phyloP scores from a whole-genome alignment of 2,329 filamentous ascomycete genomes.

The Neopestalotiopsis sp. region DNA sequence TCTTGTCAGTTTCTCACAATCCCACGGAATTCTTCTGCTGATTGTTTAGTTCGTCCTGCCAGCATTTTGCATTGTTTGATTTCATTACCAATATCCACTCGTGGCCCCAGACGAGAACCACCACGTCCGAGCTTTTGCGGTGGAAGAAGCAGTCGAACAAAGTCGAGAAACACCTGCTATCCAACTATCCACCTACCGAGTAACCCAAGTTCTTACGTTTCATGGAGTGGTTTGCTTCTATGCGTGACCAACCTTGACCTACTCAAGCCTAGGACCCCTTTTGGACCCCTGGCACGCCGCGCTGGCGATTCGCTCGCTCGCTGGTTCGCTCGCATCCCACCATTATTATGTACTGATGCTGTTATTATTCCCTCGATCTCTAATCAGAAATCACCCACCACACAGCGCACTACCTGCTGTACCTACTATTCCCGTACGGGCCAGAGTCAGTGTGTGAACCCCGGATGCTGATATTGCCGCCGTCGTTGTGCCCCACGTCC shows the following conservation, averaged over 20 bases:
- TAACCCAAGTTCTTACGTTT: neutral
- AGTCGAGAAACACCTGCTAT: neutral
- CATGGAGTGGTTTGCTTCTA: neutral
- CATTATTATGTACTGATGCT: neutral
- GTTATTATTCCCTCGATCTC: slow-evolving; percentile 4
- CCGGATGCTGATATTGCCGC: slow-evolving; percentile 12
- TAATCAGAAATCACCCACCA: neutral
- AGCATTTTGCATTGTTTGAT: neutral
- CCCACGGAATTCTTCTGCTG: neutral
- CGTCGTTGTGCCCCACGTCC: neutral
- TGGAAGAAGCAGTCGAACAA: neutral
- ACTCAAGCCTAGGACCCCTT: neutral
- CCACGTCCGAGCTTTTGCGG: neutral
- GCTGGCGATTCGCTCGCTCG: neutral
- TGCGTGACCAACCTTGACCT: neutral
- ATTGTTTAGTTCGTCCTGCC: neutral
- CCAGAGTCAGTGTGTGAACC: neutral
- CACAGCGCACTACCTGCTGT: too few relatives aligned
- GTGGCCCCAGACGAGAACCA: neutral
- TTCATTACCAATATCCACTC: slow-evolving; percentile 3
- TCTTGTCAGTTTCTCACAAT: neutral
- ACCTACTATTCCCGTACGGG: slow-evolving; percentile 8
- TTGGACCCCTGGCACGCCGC: neutral
- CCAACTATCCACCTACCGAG: neutral
- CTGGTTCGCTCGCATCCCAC: neutral